These are phyloP conservation scores for Nannochloropsis gaditana DNA, from an alignment of 108 stramenopile genomes.

Conservation along the genomic window DNA sequence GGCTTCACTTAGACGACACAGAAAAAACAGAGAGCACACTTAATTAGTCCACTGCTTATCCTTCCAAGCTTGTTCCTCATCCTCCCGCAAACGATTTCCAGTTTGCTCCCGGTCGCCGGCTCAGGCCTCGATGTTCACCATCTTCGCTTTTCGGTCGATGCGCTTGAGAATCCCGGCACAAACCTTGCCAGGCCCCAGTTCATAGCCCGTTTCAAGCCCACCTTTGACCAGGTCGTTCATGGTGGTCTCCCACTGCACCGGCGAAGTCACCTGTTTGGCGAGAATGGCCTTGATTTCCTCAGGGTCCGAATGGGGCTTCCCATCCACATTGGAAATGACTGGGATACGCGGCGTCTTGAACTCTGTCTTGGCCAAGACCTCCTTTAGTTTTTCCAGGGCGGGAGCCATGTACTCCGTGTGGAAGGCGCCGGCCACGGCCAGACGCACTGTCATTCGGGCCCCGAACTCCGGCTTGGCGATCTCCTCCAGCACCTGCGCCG, in stretches of 20 bases:
- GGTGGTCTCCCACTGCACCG: conserved; percentile 89
- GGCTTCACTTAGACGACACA: no score
- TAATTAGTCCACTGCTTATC: background rate
- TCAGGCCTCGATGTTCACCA: conserved; percentile 81
- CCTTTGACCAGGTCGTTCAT: conserved; percentile 71
- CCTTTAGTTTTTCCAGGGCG: conserved; percentile 73
- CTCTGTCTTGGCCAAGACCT: conserved; percentile 71
- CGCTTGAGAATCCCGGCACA: conserved; percentile 90
- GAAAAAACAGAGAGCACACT: no score
- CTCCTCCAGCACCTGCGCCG: conserved; percentile 71
- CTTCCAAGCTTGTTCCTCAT: background rate
- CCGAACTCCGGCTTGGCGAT: conserved; percentile 95
- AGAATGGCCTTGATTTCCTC: conserved; percentile 83
- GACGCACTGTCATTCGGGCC: conserved; percentile 92
- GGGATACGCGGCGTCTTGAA: conserved; percentile 81
- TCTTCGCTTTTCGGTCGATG: conserved; percentile 77
- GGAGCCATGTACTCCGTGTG: conserved; percentile 95
- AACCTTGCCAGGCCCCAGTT: conserved; percentile 65
- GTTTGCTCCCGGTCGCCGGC: background rate
- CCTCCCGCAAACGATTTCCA: background rate
- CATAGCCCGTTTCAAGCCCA: conserved; percentile 73
- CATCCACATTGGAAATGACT: conserved; percentile 96
- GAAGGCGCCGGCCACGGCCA: conserved; percentile 95
- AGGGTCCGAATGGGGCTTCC: conserved; percentile 84
- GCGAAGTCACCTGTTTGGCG: conserved; percentile 86